A percentile compares a stretch with the other conserved stretches of the same genome.
Evolutionary conservation across 1,284 basidiomycete species (phyloP).

Genomic region (Taiwanofungus camphoratus): DNA sequence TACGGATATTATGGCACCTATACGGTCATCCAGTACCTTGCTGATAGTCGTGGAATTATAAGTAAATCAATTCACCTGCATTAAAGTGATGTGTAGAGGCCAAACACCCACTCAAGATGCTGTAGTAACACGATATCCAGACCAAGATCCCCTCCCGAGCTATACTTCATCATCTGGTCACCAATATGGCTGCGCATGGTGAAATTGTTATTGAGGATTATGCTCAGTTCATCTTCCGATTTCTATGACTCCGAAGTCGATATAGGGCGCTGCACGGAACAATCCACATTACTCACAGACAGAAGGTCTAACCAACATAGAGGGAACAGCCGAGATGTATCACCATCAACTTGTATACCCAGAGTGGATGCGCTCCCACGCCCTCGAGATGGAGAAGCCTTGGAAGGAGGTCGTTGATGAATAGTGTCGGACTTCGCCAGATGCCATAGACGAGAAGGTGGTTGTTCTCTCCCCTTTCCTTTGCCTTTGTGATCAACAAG

Average conservation of each 20-base stretch:
- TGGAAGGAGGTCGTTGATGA: neutral
- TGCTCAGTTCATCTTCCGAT: slow-evolving; percentile 13
- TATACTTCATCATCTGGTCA: neutral
- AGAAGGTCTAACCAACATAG: slow-evolving; percentile 15
- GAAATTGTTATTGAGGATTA: slow-evolving; percentile 3
- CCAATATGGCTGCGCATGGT: neutral
- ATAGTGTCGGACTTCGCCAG: neutral
- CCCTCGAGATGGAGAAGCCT: too few relatives aligned
- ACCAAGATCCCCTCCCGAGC: neutral
- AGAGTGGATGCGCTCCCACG: too few relatives aligned
- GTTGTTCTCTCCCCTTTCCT: slow-evolving; percentile 22
- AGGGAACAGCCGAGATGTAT: neutral
- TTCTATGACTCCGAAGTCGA: slow-evolving; percentile 13
- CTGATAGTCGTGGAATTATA: too few relatives aligned
- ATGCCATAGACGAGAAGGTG: neutral
- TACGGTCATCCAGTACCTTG: slow-evolving; percentile 10
- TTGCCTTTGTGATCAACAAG: slow-evolving; percentile 15
- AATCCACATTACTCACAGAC: slow-evolving; percentile 8
- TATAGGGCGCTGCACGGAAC: neutral
- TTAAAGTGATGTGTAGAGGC: too few relatives aligned
- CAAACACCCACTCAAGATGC: slow-evolving; percentile 3
- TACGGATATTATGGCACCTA: slow-evolving; percentile 10
- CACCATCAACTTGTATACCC: too few relatives aligned
- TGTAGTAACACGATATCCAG: slow-evolving; percentile 4
- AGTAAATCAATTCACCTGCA: too few relatives aligned